phyloP scores from a whole-genome alignment of 148 eudicot species.

The Beta vulgaris region DNA sequence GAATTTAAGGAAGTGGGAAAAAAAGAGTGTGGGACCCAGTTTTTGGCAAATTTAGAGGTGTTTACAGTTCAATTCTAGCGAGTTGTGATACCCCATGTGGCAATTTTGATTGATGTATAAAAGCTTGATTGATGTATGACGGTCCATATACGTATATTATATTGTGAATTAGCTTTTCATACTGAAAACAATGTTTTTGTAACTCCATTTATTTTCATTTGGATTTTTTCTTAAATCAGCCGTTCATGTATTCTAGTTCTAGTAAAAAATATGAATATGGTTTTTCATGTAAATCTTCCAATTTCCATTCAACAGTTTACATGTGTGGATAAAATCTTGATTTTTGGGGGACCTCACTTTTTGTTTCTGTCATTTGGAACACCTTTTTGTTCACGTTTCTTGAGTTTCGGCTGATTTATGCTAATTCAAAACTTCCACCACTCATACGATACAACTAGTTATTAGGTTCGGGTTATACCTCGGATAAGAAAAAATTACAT shows the following conservation, averaged over 20 bases:
- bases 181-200: slow-evolving; percentile 1
- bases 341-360: not conserved
- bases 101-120: slow-evolving; percentile 8
- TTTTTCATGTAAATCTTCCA: too few species aligned
- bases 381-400: not conserved
- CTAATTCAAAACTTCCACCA: not conserved
- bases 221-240: not conserved
- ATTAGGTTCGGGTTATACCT: too few species aligned
- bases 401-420: not conserved
- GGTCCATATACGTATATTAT: not conserved
- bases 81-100: slow-evolving; percentile 29
- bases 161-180: not conserved
- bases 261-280: too few species aligned
- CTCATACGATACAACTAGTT: too few species aligned
- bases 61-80: slow-evolving; percentile 20
- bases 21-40: slow-evolving; percentile 1
- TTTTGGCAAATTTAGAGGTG: slow-evolving; percentile 17
- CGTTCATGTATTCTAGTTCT: too few species aligned
- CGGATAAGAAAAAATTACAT: too few species aligned
- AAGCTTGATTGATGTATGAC: slow-evolving; percentile 25
- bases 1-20: slow-evolving; percentile 12
- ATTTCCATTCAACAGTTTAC: not conserved
- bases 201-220: not conserved
- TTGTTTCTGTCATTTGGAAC: too few species aligned
- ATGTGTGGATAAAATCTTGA: not conserved